A percentile compares a stretch with the other conserved stretches of the same genome.
These are phyloP conservation scores for Lithocarpus polystachyus DNA, from an alignment of 306 rosid species.

Conservation along the genomic window DNA sequence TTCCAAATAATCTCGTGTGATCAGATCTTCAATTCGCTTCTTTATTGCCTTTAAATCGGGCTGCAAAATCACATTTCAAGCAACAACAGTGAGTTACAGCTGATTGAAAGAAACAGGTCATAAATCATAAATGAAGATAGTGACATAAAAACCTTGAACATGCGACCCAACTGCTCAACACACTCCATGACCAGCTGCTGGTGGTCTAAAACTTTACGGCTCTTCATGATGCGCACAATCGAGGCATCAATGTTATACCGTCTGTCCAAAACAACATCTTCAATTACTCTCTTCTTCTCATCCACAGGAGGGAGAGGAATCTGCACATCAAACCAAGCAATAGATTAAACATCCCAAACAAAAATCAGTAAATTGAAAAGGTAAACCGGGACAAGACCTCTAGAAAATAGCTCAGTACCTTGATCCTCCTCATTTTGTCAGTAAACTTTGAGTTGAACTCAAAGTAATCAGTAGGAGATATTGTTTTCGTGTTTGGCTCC, in stretches of 20 bases:
- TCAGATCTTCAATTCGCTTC: constrained; percentile 93
- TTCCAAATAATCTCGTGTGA: constrained; percentile 93
- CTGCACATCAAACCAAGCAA: constrained; percentile 26
- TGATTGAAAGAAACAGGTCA: background rate
- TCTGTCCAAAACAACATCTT: constrained; percentile 51
- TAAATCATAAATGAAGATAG: background rate
- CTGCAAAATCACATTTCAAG: constrained; percentile 34
- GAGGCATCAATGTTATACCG: constrained; percentile 89
- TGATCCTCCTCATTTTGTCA: constrained; percentile 79
- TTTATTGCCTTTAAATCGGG: constrained; percentile 94
- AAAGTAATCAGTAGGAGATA: constrained; percentile 54
- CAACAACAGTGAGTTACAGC: background rate
- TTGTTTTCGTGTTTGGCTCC: constrained; percentile 61
- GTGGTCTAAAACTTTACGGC: constrained; percentile 67
- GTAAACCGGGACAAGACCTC: background rate
- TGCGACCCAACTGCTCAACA: constrained; percentile 67
- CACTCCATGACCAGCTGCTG: constrained; percentile 77
- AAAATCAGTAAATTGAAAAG: constrained; percentile 41
- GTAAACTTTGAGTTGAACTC: constrained; percentile 78
- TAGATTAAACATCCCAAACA: background rate
- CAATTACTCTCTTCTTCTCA: constrained; percentile 76
- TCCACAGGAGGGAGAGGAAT: constrained; percentile 85
- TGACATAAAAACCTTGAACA: constrained; percentile 64
- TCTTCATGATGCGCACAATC: constrained; percentile 86
- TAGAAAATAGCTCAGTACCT: constrained; percentile 36